Percentiles rank a stretch among this genome's conserved stretches.
Conservation (phyloP, 306 rosid species). For the Prunus mume region DNA sequence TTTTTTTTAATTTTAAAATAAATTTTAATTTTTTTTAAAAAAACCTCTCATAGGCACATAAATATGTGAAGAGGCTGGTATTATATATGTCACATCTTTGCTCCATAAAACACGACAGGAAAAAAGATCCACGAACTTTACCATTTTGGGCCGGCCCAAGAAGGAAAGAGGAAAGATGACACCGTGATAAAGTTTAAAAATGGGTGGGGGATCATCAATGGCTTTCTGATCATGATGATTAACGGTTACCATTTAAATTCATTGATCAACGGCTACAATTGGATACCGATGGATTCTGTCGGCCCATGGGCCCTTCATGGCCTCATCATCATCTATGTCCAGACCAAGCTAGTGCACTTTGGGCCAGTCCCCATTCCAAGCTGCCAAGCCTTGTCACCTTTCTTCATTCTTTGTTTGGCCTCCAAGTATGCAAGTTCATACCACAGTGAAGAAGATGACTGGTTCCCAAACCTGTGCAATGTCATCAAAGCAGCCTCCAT, state of each 20-base stretch:
- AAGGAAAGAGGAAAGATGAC: too few relatives aligned
- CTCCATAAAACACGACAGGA: too few relatives aligned
- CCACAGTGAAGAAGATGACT: constrained; percentile 74
- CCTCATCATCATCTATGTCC: constrained; percentile 26
- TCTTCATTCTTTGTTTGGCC: constrained; percentile 54
- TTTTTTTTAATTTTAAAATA: too few relatives aligned
- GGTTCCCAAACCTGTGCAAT: constrained; percentile 82
- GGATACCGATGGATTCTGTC: constrained; percentile 61
- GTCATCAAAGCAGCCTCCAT: constrained; percentile 78
- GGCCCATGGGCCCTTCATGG: constrained; percentile 60
- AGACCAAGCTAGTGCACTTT: constrained; percentile 61
- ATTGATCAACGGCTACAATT: constrained; percentile 10
- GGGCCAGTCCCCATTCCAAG: constrained; percentile 86
- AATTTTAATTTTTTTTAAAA: too few relatives aligned
- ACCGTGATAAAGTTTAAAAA: too few relatives aligned
- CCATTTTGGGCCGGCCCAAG: too few relatives aligned
- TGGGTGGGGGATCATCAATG: too few relatives aligned
- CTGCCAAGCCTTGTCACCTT: constrained; percentile 62
- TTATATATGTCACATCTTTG: too few relatives aligned
- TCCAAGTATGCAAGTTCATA: constrained; percentile 88
- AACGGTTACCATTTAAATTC: neutral
- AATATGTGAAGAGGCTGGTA: too few relatives aligned
- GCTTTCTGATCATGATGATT: neutral
- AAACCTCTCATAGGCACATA: too few relatives aligned
- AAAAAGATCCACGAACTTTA: too few relatives aligned